Evolutionary conservation across 2,329 filamentous ascomycete species (phyloP).

Genomic region (Penicillium decumbens): DNA sequence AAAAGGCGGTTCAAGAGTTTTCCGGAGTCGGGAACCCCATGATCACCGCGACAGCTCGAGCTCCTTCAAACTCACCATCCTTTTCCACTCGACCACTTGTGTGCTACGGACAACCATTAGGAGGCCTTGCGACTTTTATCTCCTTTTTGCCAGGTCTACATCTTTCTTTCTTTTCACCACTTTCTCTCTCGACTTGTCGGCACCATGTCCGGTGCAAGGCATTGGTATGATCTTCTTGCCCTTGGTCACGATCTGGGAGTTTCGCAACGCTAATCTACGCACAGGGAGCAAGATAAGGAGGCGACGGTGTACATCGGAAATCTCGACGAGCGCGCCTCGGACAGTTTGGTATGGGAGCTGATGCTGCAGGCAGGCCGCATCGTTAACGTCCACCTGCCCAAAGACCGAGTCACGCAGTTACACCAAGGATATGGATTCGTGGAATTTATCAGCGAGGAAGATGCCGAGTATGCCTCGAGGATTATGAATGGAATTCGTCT

Average conservation of each 20-base stretch:
- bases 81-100: not conserved
- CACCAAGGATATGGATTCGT: slow-evolving; percentile 99
- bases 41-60: slow-evolving; percentile 15
- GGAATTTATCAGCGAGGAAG: slow-evolving; percentile 91
- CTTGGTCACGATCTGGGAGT: no score
- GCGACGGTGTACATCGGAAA: slow-evolving; percentile 97
- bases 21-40: slow-evolving; percentile 26
- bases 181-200: slow-evolving; percentile 2
- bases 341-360: slow-evolving; percentile 89
- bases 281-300: slow-evolving; percentile 94
- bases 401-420: slow-evolving; percentile 92
- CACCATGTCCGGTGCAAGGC: slow-evolving; percentile 65
- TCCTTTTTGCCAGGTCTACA: not conserved
- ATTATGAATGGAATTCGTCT: slow-evolving; percentile 95
- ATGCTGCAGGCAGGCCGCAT: slow-evolving; percentile 98
- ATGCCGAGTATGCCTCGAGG: slow-evolving; percentile 92
- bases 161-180: not conserved
- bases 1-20: slow-evolving; percentile 29
- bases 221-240: slow-evolving; percentile 57
- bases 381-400: slow-evolving; percentile 95
- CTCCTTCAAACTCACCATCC: slow-evolving; percentile 7
- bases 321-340: slow-evolving; percentile 90
- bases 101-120: not conserved
- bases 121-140: not conserved
- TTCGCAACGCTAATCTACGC: slow-evolving; percentile 13